phyloP scores from a whole-genome alignment of 441 rosid genomes.

The Corymbia citriodora region DNA sequence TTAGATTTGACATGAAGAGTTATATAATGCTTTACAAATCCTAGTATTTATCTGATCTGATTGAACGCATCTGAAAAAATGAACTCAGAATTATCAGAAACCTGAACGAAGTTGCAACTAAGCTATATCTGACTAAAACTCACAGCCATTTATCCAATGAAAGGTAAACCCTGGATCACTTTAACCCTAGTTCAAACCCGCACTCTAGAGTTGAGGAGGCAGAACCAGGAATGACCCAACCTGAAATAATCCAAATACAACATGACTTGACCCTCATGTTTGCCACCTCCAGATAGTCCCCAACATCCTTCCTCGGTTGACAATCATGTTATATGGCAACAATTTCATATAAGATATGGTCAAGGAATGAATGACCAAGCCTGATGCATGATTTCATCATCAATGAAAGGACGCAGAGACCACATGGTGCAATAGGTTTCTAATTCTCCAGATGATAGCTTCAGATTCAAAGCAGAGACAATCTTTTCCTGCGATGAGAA shows the following conservation, averaged over 20 bases:
- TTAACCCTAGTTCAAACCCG: neutral
- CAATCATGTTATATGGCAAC: neutral
- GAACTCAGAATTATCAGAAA: neutral
- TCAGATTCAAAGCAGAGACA: conserved; percentile 52
- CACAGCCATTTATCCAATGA: neutral
- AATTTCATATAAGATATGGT: neutral
- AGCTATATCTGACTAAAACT: neutral
- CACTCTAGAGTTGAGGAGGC: neutral
- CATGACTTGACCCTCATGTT: neutral
- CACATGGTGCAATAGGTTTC: conserved; percentile 74
- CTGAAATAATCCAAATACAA: neutral
- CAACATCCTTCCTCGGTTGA: neutral
- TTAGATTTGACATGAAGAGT: neutral
- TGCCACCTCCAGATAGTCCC: neutral
- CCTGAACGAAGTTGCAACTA: neutral
- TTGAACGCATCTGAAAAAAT: neutral
- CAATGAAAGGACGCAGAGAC: conserved; percentile 68
- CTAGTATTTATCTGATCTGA: neutral
- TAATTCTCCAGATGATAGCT: conserved; percentile 46
- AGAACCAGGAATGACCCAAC: neutral
- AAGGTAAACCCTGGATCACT: neutral
- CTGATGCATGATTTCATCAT: conserved; percentile 48
- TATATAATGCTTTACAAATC: neutral
- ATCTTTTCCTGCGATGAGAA: conserved; percentile 55
- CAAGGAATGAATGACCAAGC: conserved; percentile 55